Evolutionary conservation across 2,329 filamentous ascomycete species (phyloP), one percentile per base, ranked within the genome.

Genomic region (Sporothrix brasiliensis): DNA sequence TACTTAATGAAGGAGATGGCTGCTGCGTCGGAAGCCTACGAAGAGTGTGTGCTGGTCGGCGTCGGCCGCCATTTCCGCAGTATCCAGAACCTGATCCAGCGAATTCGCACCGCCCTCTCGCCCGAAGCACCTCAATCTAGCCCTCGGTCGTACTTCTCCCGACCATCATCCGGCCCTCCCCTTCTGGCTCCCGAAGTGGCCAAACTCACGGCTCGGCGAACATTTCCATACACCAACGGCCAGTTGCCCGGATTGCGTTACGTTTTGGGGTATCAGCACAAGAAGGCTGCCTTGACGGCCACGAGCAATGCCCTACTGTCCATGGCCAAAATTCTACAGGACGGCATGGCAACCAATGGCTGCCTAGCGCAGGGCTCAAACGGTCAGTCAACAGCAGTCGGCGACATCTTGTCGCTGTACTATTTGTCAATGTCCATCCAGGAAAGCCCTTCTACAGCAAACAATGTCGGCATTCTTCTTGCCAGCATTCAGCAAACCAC

Each of bases 381-480:
- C 27, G 86, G 87, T 71, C 88, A 89, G 70, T 86, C 89, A 2
- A 89, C 91, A 58, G 91, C 93, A 1, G 93, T 98, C 30, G 89
- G 93, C 54, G 95, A 99, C 76, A 98, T 99, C 50, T 81, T 99
- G 49, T 92, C 94, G 1, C 86, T 99, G 14, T 99, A 99, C 79
- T 99, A 99, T 77, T 84, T 99, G 2, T 99, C 95, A 0, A 83
- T 99, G 3, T 97, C 95, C 0, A 85, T 99, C 2, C 95, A 97
- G 74, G 94, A 95, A 63, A 98, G 95, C 76, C 95, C 95, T 2
- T 99, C 95, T 0, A 99, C 95, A 0, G 95, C 95, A 0, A 99
- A 99, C 78, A 99, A 99, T 78, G 94, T 99, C 14, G 95, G 95
- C 3, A 99, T 99, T 69, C 84, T 99, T 39, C 87, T 99, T n/a